Evolutionary conservation across 1,284 basidiomycete species (phyloP), one percentile per base, ranked within the genome.

Genomic region (Ceratobasidium sp.): DNA sequence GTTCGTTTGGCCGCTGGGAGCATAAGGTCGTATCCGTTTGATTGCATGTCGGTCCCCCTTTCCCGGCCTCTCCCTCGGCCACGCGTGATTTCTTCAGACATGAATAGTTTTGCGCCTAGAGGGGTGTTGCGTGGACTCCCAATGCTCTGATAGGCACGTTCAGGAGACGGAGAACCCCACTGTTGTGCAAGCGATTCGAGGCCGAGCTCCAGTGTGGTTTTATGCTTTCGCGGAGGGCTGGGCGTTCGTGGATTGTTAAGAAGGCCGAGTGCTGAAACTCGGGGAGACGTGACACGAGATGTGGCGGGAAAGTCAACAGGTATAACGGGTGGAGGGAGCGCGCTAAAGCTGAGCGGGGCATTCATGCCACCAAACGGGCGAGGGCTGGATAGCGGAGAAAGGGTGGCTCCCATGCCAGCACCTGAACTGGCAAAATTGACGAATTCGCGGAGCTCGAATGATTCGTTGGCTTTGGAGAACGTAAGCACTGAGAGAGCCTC

Each of bases 371-470:
- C 46, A 50, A 74, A 74, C 6, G 71, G 71, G n/a, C 71, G 71
- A 38, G 71, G 71, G 59, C 71, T 74, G 33, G 44, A 16, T 4
- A 74, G 60, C n/a, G 71, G 71, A 46, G 71, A 74, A 65, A 74
- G 71, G 38, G 71, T 74, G 27, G 71, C 46, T 54, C 71, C 71
- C 60, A 74, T 18, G 3, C 71, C 71, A 38, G 71, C 71, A 23
- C 71, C 71, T 18, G 71, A 74, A 44, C 71, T 54, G n/a, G 71
- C 71, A 65, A 74, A 74, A 20, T 74, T 74, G 27, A 74, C 44
- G 35, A 74, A 74, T 30, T 74, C 71, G 18, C 71, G 59, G 30
- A 74, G 71, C 48, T 74, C 71, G 38, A 74, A 74, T 7, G 71
- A 74, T 55, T 74, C 71, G 10, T n/a, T 65, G 48, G 71, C 71